These are phyloP conservation scores for Macroventuria anomochaeta DNA, from an alignment of 2,329 filamentous ascomycete genomes.

Conservation along the genomic window DNA sequence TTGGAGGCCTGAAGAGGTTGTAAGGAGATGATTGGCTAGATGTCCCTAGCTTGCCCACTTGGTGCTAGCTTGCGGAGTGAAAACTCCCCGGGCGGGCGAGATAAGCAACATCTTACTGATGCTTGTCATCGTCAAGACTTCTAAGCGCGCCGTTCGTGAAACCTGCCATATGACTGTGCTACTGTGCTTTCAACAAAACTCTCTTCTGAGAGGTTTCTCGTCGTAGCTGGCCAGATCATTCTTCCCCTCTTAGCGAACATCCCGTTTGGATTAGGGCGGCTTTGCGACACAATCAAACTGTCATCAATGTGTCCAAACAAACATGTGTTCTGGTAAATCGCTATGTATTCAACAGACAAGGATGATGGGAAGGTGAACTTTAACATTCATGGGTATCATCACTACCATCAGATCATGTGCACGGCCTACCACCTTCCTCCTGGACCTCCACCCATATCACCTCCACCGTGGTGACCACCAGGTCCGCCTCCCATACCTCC, in stretches of 20 bases:
- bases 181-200: no score
- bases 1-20: not conserved
- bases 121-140: not conserved
- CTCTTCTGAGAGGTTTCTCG: no score
- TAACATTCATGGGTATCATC: not conserved
- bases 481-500: not conserved
- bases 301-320: no score
- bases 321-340: no score
- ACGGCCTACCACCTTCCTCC: constrained; percentile 2
- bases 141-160: no score
- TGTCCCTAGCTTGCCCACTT: not conserved
- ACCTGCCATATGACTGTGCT: no score
- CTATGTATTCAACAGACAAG: no score
- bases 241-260: no score
- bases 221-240: no score
- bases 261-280: no score
- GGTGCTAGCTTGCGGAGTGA: not conserved
- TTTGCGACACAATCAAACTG: no score
- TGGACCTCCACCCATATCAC: not conserved
- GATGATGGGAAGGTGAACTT: no score
- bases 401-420: not conserved
- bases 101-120: not conserved
- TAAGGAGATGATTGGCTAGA: not conserved
- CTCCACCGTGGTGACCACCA: not conserved
- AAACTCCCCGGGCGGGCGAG: not conserved